Base-by-base conservation (phyloP, 176 grass and related monocot genomes). In the Echinochloa phyllopogon region DNA sequence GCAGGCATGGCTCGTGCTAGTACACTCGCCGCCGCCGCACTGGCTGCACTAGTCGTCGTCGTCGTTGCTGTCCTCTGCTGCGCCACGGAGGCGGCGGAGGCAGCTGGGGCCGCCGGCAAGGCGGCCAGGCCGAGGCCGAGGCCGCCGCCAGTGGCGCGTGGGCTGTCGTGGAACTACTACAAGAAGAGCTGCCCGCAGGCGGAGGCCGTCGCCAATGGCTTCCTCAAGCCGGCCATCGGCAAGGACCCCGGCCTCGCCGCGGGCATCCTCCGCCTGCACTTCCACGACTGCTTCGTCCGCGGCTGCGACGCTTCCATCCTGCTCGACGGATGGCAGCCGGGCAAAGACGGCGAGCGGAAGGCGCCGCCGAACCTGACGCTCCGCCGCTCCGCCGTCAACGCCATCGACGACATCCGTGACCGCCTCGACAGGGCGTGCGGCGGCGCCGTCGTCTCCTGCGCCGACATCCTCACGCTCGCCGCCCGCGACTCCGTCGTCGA, bases 231-330 rank as follows among this genome's bases (percentile, higher is more conserved):
- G 68, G 92, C 65, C 60, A 9, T 33, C 29, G 29, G 53, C 21
- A 47, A 8, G 23, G 29, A 94, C 80, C 18, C 77, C 15, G 90
- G 92, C 83, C 83, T 97, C 39, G 89, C 92, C 44, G 90, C 90
- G 0, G 94, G 50, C 23, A 89, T 96, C 25, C 77, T 94, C 24
- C 89, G 89, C 14, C 68, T 97, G 50, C 94, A 90, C 83, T 94
- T 91, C 86, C 91, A 94, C 23, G 94, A 94, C 81, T 97, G 94
- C 74, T 94, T 97, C 77, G 92, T 94, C 8, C 89, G 91, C 84
- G 92, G 95, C 6, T 97, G 94, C 57, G 94, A 97, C 80, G 94
- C 76, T 0, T 97, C 94, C 2, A 41, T 97, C 13, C 79, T 94
- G 6, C 65, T 97, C 0, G 86, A 94, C 39, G 91, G 91, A 0